Evolutionary conservation across 1,284 basidiomycete genomes (phyloP).

Genomic region (Meripilus lineatus): DNA sequence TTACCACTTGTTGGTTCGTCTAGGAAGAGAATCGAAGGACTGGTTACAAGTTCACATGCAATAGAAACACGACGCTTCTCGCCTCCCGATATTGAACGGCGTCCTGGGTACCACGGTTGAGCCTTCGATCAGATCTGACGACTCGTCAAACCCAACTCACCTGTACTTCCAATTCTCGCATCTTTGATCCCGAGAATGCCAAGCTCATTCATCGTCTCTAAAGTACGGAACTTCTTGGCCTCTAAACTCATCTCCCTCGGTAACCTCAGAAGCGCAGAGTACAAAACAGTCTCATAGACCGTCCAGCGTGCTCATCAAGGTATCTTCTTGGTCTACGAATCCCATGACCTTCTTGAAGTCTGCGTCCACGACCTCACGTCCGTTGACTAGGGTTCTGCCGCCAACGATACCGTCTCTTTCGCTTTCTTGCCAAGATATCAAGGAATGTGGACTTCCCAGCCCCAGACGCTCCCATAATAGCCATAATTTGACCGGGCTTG

Average conservation of each 20-base stretch:
- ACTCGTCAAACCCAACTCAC: constrained; percentile 33
- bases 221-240: constrained; percentile 89
- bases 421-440: constrained; percentile 89
- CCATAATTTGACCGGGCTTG: constrained; percentile 85
- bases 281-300: constrained; percentile 95
- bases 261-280: constrained; percentile 85
- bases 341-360: constrained; percentile 87
- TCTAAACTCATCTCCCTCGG: constrained; percentile 93
- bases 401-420: constrained; percentile 76
- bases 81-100: constrained; percentile 89
- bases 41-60: constrained; percentile 97
- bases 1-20: constrained; percentile 94
- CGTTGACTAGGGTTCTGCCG: constrained; percentile 84
- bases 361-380: constrained; percentile 67
- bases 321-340: constrained; percentile 98
- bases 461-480: constrained; percentile 95
- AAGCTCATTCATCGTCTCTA: constrained; percentile 95
- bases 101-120: constrained; percentile 36
- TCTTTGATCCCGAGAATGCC: constrained; percentile 92
- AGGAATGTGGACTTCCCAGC: constrained; percentile 96
- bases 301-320: constrained; percentile 94
- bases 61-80: constrained; percentile 96
- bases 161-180: constrained; percentile 83
- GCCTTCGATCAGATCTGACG: constrained; percentile 7
- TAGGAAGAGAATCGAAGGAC: constrained; percentile 91